phyloP scores from a whole-genome alignment of 345 rosid species.

The Lepidium sativum region DNA sequence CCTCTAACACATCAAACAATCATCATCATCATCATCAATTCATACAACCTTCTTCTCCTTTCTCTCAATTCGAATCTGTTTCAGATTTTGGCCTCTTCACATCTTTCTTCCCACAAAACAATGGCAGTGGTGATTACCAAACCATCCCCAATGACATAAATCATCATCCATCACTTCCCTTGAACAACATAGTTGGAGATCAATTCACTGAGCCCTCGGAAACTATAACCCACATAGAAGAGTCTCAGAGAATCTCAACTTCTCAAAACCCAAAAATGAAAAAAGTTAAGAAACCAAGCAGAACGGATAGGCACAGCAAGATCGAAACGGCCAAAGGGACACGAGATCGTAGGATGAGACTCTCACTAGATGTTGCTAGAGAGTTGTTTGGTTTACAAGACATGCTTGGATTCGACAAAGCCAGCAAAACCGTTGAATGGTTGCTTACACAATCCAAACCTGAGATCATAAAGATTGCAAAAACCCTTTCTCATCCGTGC shows the following conservation, averaged over 20 bases:
- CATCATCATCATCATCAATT: conserved; percentile 15
- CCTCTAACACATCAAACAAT: conserved; percentile 12
- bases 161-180: conserved; percentile 25
- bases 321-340: conserved; percentile 71
- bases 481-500: conserved; percentile 4
- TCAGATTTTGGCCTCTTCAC: conserved; percentile 16
- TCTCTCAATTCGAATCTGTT: conserved; percentile 26
- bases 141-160: background rate
- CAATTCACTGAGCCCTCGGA: conserved; percentile 18
- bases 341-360: conserved; percentile 78
- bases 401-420: conserved; percentile 69
- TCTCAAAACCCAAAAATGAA: conserved; percentile 16
- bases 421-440: conserved; percentile 86
- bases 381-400: conserved; percentile 77
- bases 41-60: conserved; percentile 44
- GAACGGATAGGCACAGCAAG: conserved; percentile 83
- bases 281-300: conserved; percentile 34
- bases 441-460: conserved; percentile 48
- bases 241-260: conserved; percentile 21
- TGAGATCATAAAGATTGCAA: conserved; percentile 44
- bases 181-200: conserved; percentile 16
- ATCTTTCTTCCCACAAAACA: conserved; percentile 23
- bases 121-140: conserved; percentile 10
- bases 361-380: conserved; percentile 66
- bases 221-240: conserved; percentile 24